Percentiles rank a stretch among this genome's conserved stretches.
Evolutionary conservation across 257 asterid species (phyloP).

Genomic region (Gentiana straminea): DNA sequence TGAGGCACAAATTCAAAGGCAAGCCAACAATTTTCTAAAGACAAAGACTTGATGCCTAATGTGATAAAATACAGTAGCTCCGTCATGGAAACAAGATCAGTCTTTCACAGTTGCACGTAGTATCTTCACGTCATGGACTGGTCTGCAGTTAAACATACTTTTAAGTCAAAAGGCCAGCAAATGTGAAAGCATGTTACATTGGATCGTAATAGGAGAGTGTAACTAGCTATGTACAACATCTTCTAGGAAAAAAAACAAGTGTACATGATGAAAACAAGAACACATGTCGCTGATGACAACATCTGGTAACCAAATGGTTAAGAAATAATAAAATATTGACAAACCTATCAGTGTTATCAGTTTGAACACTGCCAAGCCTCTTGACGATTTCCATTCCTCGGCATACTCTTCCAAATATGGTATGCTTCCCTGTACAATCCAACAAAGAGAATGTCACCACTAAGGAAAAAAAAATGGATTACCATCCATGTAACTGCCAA

Average conservation of each 20-base stretch:
- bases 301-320: neutral
- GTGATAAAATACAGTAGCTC: too few species aligned
- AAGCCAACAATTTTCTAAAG: too few species aligned
- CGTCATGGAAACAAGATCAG: slow-evolving; percentile 15
- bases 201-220: neutral
- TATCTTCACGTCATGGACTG: slow-evolving; percentile 82
- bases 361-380: slow-evolving; percentile 96
- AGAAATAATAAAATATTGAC: slow-evolving; percentile 3
- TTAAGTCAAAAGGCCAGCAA: slow-evolving; percentile 6
- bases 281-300: neutral
- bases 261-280: neutral
- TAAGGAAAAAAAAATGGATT: neutral
- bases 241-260: neutral
- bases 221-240: neutral
- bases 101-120: slow-evolving; percentile 56
- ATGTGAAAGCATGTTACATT: neutral
- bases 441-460: neutral
- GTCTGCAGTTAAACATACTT: slow-evolving; percentile 37
- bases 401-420: slow-evolving; percentile 91
- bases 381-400: slow-evolving; percentile 94
- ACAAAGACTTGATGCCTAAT: too few species aligned
- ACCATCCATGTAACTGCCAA: too few species aligned
- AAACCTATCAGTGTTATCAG: slow-evolving; percentile 91
- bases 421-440: slow-evolving; percentile 62
- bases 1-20: too few species aligned